These are phyloP conservation scores for Lodderomyces orthopsilosis DNA, from an alignment of 1,139 yeast species.

Conservation along the genomic window DNA sequence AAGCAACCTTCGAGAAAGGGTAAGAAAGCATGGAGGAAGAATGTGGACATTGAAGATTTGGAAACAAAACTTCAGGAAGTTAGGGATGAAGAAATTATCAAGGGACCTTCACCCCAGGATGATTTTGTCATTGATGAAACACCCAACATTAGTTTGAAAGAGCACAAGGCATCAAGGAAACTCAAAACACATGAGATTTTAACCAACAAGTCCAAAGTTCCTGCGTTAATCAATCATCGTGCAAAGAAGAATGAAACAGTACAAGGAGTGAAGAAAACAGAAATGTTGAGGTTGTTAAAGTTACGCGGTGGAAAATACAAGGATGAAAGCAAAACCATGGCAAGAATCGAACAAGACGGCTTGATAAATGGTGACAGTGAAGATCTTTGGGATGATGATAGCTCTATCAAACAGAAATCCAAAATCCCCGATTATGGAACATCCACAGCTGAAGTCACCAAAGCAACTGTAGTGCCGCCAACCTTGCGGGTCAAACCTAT, in stretches of 20 bases:
- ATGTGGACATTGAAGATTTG: conserved; percentile 80
- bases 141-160: conserved; percentile 9
- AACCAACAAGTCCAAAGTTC: conserved; percentile 73
- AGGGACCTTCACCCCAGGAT: conserved; percentile 49
- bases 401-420: conserved; percentile 12
- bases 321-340: conserved; percentile 52
- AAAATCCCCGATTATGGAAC: conserved; percentile 38
- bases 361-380: conserved; percentile 47
- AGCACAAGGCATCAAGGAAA: conserved; percentile 34
- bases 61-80: conserved; percentile 67
- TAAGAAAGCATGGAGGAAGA: conserved; percentile 93
- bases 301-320: conserved; percentile 80
- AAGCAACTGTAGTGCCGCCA: conserved; percentile 51
- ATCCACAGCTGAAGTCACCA: conserved; percentile 48
- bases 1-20: conserved; percentile 83
- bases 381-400: conserved; percentile 62
- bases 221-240: conserved; percentile 50
- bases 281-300: conserved; percentile 67
- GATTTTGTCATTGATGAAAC: conserved; percentile 70
- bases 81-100: conserved; percentile 63
- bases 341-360: conserved; percentile 62
- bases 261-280: conserved; percentile 68
- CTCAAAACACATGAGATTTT: conserved; percentile 75
- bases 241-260: conserved; percentile 37
- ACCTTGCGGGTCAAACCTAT: conserved; percentile 59